Conservation (phyloP, 129 eudicot genomes). For the Apium graveolens region DNA sequence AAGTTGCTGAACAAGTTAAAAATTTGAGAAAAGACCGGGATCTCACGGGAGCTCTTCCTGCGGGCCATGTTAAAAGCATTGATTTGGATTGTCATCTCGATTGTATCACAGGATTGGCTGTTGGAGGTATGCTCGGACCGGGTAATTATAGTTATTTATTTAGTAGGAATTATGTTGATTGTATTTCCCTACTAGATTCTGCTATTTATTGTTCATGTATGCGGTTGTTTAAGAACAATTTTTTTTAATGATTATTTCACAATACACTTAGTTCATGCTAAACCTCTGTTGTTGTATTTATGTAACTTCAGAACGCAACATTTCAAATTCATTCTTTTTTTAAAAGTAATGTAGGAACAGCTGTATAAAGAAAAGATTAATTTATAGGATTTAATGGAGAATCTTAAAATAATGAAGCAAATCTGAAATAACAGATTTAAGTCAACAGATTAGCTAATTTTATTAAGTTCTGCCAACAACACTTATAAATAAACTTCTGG, state of each 20-base stretch:
- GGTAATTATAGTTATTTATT: background rate
- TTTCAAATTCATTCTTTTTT: background rate
- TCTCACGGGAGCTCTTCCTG: conserved; percentile 34
- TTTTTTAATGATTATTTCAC: background rate
- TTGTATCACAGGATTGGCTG: conserved; percentile 60
- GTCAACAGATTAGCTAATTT: background rate
- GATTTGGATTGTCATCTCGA: conserved; percentile 74
- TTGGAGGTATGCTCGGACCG: conserved; percentile 51
- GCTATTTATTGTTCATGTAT: background rate
- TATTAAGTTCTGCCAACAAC: background rate
- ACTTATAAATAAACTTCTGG: background rate
- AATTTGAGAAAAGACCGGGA: conserved; percentile 30
- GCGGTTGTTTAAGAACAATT: background rate
- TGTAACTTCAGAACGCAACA: background rate
- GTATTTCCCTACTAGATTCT: background rate
- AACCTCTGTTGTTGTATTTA: background rate
- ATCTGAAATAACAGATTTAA: background rate
- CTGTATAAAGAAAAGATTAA: background rate
- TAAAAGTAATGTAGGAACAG: background rate
- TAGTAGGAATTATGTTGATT: background rate
- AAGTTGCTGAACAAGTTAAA: conserved; percentile 16
- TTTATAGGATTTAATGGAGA: background rate
- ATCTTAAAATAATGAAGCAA: background rate
- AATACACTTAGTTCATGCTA: background rate
- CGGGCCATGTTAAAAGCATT: conserved; percentile 33